Evolutionary conservation across 805 yeast genomes (phyloP), one percentile per base, ranked within the genome.

Genomic region (Zygoascus tannicola): DNA sequence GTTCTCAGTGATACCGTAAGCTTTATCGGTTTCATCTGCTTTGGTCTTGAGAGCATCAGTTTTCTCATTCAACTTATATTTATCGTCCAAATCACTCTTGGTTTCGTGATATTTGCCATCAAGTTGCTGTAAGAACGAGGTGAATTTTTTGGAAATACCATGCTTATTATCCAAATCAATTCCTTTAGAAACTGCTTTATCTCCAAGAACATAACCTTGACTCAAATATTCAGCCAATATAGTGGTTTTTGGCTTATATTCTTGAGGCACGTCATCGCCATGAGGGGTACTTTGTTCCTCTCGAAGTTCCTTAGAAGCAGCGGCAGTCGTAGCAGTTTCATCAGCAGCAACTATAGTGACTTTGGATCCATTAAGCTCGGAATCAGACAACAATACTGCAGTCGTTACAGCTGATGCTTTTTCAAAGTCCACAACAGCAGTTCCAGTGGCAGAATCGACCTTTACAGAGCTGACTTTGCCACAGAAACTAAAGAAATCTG

Each of bases 151-250:
- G 22, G 81, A 68, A 54, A 70, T 61, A 0, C 90, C 92, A 55
- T 78, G 73, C 54, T 78, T 67, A 50, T 77, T 68, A 60, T 84
- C 92, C 49, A 79, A 67, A 16, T 70, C 75, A 42, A 80, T 68
- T 19, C 85, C 82, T 56, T 71, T 72, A 45, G 73, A 69, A 36
- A 83, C 67, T 40, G 81, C 64, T 41, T 69, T 63, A 59, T 84
- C 92, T 38, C 80, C 70, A 36, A 83, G 61, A 16, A 69, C 73
- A 58, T 84, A 83, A 3, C 94, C 94, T n/a, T 77, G 74, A 26
- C 85, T 70, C 47, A 83, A 67, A 54, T 80, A 74, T 62, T 83
- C 90, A 1, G 92, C 90, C 64, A 82, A 66, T 47, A 84, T 77
- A 16, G 85, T 76, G 44, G 78, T 63, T 56, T 81, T 81, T 45